Evolutionary conservation across 768 basidiomycete species (phyloP).

Genomic region (Cystobasidium onofrii): DNA sequence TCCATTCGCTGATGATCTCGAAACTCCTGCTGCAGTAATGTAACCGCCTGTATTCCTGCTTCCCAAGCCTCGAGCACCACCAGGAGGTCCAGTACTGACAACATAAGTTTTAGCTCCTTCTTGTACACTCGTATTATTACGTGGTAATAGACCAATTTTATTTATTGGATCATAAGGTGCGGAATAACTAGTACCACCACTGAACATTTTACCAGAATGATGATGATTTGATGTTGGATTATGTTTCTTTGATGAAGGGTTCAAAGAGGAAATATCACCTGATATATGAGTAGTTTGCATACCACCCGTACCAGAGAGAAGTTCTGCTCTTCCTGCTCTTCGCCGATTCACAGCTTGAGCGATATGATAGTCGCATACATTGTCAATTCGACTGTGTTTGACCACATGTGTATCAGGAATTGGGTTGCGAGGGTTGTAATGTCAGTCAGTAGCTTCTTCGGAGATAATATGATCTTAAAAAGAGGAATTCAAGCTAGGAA

Average conservation of each 20-base stretch:
- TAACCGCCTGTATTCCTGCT: not conserved
- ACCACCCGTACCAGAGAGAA: constrained; percentile 45
- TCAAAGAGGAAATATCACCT: not conserved
- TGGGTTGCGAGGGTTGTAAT: no score
- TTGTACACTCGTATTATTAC: not conserved
- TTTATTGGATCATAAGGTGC: constrained; percentile 23
- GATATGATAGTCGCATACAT: constrained; percentile 87
- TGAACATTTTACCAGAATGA: not conserved
- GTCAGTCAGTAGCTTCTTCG: no score
- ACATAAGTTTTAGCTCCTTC: constrained; percentile 32
- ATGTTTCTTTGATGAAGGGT: not conserved
- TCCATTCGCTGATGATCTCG: not conserved
- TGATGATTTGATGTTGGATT: not conserved
- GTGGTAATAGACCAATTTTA: constrained; percentile 27
- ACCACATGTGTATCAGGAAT: no score
- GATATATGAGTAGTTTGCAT: not conserved
- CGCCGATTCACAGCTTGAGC: constrained; percentile 67
- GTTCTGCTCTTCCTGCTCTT: constrained; percentile 68
- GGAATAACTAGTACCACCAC: not conserved
- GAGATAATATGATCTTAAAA: no score
- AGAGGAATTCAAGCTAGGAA: no score
- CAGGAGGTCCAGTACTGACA: not conserved
- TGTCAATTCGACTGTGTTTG: constrained; percentile 60
- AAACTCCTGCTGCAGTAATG: not conserved
- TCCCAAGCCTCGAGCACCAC: no score